Percentiles rank a stretch among this genome's conserved stretches.
Conservation (phyloP, 2,329 filamentous ascomycete genomes). For the Botryosphaeria agaves region DNA sequence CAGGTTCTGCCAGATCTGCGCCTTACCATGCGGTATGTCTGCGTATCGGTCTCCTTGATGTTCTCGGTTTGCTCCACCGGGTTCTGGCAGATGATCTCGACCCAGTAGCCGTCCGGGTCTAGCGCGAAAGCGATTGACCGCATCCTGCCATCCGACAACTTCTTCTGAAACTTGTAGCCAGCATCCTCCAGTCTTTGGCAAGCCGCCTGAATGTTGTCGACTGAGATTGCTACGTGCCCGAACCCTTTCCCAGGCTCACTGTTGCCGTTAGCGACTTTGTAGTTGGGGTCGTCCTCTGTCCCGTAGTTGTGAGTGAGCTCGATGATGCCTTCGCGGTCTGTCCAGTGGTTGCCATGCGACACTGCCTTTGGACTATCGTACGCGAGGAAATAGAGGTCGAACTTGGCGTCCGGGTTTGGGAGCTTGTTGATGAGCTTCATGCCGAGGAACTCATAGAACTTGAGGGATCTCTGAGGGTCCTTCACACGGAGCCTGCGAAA, state of each 20-base stretch:
- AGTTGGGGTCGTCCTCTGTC: slow-evolving; percentile 69
- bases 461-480: slow-evolving; percentile 67
- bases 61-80: slow-evolving; percentile 53
- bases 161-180: slow-evolving; percentile 92
- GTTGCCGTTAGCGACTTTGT: slow-evolving; percentile 76
- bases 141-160: slow-evolving; percentile 76
- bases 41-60: slow-evolving; percentile 52
- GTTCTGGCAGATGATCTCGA: slow-evolving; percentile 65
- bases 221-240: slow-evolving; percentile 65
- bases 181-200: slow-evolving; percentile 80
- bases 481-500: slow-evolving; percentile 72
- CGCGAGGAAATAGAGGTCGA: slow-evolving; percentile 88
- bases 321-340: slow-evolving; percentile 74
- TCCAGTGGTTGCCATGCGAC: slow-evolving; percentile 58
- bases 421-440: slow-evolving; percentile 71
- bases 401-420: slow-evolving; percentile 71
- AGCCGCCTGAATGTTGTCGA: slow-evolving; percentile 60
- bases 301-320: slow-evolving; percentile 79
- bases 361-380: slow-evolving; percentile 63
- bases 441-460: slow-evolving; percentile 88
- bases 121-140: slow-evolving; percentile 76
- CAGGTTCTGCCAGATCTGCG: background rate
- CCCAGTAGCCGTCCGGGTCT: slow-evolving; percentile 35
- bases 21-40: slow-evolving; percentile 50
- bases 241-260: slow-evolving; percentile 69